A percentile compares a stretch with the other conserved stretches of the same genome.
Evolutionary conservation across 2,329 filamentous ascomycete species (phyloP).

Genomic region (Colletotrichum horii): DNA sequence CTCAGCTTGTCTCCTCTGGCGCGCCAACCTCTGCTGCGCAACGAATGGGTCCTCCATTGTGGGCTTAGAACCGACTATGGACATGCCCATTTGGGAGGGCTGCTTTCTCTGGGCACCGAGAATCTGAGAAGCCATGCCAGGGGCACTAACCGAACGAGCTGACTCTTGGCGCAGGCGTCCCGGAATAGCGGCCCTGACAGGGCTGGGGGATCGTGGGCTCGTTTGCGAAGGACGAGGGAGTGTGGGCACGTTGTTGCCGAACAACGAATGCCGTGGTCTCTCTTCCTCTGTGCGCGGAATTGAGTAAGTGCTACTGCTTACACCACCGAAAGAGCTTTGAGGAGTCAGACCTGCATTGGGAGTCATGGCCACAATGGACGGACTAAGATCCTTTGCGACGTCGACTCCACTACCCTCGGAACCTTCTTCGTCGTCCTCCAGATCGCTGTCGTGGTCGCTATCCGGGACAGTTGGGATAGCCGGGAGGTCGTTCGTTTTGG

Average conservation of each 20-base stretch:
- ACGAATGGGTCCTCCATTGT: constrained; percentile 51
- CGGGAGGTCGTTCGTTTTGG: constrained; percentile 29
- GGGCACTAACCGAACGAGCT: constrained; percentile 64
- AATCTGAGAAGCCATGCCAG: constrained; percentile 62
- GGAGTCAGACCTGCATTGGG: constrained; percentile 59
- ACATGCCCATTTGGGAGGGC: constrained; percentile 39
- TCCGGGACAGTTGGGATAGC: constrained; percentile 18
- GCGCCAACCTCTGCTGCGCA: constrained; percentile 55
- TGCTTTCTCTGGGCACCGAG: constrained; percentile 45
- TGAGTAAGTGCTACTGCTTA: constrained; percentile 51
- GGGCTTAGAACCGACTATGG: constrained; percentile 43
- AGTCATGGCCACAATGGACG: constrained; percentile 47
- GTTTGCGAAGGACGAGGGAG: constrained; percentile 59
- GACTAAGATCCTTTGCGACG: constrained; percentile 68
- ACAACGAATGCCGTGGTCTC: constrained; percentile 48
- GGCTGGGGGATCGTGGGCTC: constrained; percentile 77
- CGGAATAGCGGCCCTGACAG: constrained; percentile 65
- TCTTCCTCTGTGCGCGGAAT: constrained; percentile 52
- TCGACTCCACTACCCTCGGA: constrained; percentile 68
- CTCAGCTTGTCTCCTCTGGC: constrained; percentile 61
- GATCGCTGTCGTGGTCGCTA: constrained; percentile 29
- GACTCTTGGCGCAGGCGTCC: constrained; percentile 54
- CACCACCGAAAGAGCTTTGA: constrained; percentile 62
- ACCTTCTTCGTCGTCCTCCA: constrained; percentile 44
- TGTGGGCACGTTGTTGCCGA: constrained; percentile 60